phyloP scores from a whole-genome alignment of 129 eudicot species.

The Saussurea involucrata region DNA sequence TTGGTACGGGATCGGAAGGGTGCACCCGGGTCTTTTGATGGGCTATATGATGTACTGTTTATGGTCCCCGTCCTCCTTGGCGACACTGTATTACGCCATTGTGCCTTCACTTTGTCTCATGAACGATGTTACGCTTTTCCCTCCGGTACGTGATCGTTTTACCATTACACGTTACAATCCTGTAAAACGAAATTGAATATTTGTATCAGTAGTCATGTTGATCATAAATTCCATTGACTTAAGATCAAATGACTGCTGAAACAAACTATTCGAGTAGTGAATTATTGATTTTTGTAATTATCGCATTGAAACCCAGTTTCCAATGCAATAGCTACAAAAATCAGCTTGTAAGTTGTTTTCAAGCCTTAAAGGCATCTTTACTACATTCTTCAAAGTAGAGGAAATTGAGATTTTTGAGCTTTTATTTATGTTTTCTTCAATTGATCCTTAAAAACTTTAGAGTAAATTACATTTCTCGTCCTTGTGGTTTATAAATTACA shows the following conservation, averaged over 20 bases:
- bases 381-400: too few species aligned
- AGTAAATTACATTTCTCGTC: too few species aligned
- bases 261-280: neutral
- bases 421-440: too few species aligned
- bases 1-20: conserved; percentile 62
- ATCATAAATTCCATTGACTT: neutral
- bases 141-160: conserved; percentile 43
- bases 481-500: too few species aligned
- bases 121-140: conserved; percentile 57
- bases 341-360: too few species aligned
- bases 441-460: too few species aligned
- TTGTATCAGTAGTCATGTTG: neutral
- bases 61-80: conserved; percentile 70
- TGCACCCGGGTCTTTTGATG: conserved; percentile 53
- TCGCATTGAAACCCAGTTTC: too few species aligned
- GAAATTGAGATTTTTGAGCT: too few species aligned
- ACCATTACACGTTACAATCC: neutral
- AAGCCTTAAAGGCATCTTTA: too few species aligned
- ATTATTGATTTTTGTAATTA: neutral
- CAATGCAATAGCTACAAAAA: too few species aligned
- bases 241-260: neutral
- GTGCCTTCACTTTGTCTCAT: conserved; percentile 77
- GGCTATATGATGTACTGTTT: conserved; percentile 59
- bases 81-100: conserved; percentile 59
- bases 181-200: neutral